phyloP scores from a whole-genome alignment of 495 filamentous ascomycete genomes.

The Penicillium parvum region DNA sequence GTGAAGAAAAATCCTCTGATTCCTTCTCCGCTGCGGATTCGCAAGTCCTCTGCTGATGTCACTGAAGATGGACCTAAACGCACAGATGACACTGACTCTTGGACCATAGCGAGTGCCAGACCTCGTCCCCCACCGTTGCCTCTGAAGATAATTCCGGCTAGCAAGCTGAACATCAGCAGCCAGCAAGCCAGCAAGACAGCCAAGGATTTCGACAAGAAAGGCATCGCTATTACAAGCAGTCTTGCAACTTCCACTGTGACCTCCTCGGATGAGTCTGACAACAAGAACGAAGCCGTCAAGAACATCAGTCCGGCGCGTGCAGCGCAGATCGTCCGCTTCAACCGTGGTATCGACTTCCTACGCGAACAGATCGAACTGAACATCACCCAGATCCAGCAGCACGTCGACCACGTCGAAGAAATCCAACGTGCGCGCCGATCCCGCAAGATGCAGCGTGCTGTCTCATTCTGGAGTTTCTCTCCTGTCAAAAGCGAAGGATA shows the following conservation, averaged over 20 bases:
- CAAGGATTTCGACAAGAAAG: neutral
- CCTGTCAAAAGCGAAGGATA: conserved; percentile 14
- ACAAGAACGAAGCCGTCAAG: neutral
- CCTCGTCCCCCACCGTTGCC: conserved; percentile 22
- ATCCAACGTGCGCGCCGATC: conserved; percentile 25
- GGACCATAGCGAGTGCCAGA: neutral
- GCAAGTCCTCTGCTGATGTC: conserved; percentile 11
- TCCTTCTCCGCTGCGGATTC: conserved; percentile 27
- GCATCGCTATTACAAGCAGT: neutral
- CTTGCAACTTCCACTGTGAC: neutral
- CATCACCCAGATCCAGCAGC: conserved; percentile 17
- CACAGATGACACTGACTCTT: neutral
- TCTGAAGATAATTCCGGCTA: conserved; percentile 18
- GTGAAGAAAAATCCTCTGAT: conserved; percentile 7
- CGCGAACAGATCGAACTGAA: conserved; percentile 23
- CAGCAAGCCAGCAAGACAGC: neutral
- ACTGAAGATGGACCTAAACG: neutral
- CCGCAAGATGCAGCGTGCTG: conserved; percentile 22
- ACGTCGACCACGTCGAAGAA: conserved; percentile 22
- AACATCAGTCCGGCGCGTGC: conserved; percentile 3
- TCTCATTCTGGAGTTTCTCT: conserved; percentile 42
- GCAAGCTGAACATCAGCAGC: neutral
- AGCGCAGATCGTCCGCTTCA: conserved; percentile 17
- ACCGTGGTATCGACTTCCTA: conserved; percentile 22
- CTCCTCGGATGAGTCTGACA: neutral